Percentiles rank a stretch among this genome's conserved stretches.
phyloP scores from a whole-genome alignment of 163 green algal genomes.

The Scenedesmus sp. region DNA sequence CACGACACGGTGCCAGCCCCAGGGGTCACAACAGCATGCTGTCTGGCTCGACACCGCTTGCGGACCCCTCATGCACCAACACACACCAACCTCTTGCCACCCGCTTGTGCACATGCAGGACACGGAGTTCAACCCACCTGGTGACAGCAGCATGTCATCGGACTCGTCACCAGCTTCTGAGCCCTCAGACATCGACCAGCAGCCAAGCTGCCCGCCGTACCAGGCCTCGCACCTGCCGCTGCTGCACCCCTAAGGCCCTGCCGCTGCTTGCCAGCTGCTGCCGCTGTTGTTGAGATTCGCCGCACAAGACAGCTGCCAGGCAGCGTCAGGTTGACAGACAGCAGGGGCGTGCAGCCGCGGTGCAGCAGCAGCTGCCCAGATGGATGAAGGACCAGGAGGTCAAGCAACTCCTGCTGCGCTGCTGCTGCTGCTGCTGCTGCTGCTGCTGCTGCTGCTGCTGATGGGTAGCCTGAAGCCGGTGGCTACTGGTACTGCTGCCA shows the following conservation, averaged over 20 bases:
- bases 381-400: slow-evolving; percentile 75
- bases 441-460: slow-evolving; percentile 5
- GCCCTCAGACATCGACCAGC: slow-evolving; percentile 33
- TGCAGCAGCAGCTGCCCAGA: slow-evolving; percentile 71
- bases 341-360: slow-evolving; percentile 46
- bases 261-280: neutral
- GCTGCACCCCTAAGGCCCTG: neutral
- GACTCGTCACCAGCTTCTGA: neutral
- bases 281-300: neutral
- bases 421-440: neutral
- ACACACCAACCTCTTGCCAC: neutral
- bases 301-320: slow-evolving; percentile 22
- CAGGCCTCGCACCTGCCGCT: neutral
- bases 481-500: slow-evolving; percentile 63
- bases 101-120: neutral
- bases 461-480: neutral
- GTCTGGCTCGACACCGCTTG: too few species aligned
- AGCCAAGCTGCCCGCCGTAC: slow-evolving; percentile 32
- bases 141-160: slow-evolving; percentile 27
- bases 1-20: too few species aligned
- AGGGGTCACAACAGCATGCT: too few species aligned
- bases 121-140: neutral
- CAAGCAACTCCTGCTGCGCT: slow-evolving; percentile 57
- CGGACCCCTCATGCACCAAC: neutral
- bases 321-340: neutral